Percentiles rank a stretch among this genome's conserved stretches.
Conservation (phyloP, 768 basidiomycete genomes). For the Daedaleopsis sinensis region DNA sequence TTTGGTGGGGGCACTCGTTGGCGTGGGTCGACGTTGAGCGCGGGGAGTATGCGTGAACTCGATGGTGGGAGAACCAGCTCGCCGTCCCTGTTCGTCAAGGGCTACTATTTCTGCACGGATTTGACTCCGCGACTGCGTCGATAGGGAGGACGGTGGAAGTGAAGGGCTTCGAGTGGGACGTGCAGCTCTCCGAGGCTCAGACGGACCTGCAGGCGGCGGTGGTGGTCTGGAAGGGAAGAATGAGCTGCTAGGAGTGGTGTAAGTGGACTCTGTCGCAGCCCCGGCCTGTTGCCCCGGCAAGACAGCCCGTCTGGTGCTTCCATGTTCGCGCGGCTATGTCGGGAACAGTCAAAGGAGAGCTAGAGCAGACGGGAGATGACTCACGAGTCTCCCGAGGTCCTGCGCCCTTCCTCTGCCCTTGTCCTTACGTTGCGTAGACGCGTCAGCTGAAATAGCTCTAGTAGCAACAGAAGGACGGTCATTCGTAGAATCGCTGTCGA, state of each 20-base stretch:
- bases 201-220: neutral
- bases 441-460: too few relatives aligned
- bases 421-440: too few relatives aligned
- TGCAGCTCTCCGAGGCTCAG: neutral
- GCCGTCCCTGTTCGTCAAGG: constrained; percentile 16
- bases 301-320: neutral
- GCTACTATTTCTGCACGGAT: constrained; percentile 13
- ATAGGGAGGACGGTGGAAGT: neutral
- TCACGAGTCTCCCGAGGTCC: too few relatives aligned
- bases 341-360: too few relatives aligned
- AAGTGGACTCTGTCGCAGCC: neutral
- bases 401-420: too few relatives aligned
- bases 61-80: constrained; percentile 10
- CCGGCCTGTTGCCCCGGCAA: neutral
- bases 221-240: neutral
- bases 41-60: neutral
- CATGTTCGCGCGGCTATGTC: too few relatives aligned
- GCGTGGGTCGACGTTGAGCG: neutral
- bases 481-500: too few relatives aligned
- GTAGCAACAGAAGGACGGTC: too few relatives aligned
- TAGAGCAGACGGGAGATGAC: too few relatives aligned
- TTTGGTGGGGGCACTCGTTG: neutral
- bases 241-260: neutral
- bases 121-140: neutral
- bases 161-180: neutral